Conservation (phyloP, 345 rosid species). For the Euphorbia lathyris region DNA sequence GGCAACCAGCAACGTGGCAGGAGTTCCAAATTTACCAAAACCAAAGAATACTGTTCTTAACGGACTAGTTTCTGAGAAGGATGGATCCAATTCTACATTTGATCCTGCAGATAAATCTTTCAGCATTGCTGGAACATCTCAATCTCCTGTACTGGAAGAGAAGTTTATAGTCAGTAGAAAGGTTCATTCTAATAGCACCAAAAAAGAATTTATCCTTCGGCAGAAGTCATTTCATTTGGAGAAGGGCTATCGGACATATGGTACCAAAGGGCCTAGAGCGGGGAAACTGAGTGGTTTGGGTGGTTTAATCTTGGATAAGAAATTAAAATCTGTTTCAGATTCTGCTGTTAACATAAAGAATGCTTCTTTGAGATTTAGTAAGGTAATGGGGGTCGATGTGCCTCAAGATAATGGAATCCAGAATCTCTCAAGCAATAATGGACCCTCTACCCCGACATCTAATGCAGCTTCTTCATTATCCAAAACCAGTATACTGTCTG, state of each 20-base stretch:
- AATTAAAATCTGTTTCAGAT: slow-evolving; percentile 51
- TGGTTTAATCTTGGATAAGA: slow-evolving; percentile 54
- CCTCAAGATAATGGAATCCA: slow-evolving; percentile 39
- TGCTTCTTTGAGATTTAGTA: slow-evolving; percentile 47
- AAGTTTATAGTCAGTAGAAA: slow-evolving; percentile 59
- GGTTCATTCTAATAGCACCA: slow-evolving; percentile 47
- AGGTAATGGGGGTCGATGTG: slow-evolving; percentile 42
- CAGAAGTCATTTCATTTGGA: slow-evolving; percentile 73
- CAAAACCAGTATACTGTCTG: slow-evolving; percentile 25
- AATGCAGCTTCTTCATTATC: slow-evolving; percentile 29
- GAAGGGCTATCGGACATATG: slow-evolving; percentile 53
- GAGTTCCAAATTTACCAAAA: slow-evolving; percentile 34
- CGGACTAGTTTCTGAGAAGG: slow-evolving; percentile 48
- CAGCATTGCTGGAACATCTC: slow-evolving; percentile 43
- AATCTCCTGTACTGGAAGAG: slow-evolving; percentile 53
- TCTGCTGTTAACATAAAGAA: slow-evolving; percentile 43
- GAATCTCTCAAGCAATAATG: slow-evolving; percentile 23
- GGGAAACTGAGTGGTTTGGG: slow-evolving; percentile 54
- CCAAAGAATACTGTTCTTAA: slow-evolving; percentile 40
- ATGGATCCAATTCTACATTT: slow-evolving; percentile 36
- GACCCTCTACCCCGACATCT: slow-evolving; percentile 30
- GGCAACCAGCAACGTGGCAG: slow-evolving; percentile 31
- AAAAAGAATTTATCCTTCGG: slow-evolving; percentile 65
- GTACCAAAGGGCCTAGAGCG: slow-evolving; percentile 56
- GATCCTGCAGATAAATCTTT: slow-evolving; percentile 48